A percentile compares a stretch with the other conserved stretches of the same genome.
These are phyloP conservation scores for Dictyostelium purpureum DNA, from an alignment of 78 protist genomes.

Conservation along the genomic window DNA sequence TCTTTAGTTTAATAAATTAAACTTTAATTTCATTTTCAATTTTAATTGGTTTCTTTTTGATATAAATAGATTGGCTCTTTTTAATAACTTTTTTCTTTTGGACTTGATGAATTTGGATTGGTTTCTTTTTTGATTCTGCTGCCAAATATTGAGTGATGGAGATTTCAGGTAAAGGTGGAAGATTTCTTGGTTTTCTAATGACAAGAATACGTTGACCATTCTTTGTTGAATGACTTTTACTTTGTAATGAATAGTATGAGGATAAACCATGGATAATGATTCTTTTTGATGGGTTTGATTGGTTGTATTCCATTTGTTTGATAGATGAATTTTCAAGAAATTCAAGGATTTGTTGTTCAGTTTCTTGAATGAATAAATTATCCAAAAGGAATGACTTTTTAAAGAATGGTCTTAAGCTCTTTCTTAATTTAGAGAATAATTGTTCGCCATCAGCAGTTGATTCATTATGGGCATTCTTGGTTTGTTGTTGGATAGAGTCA, in stretches of 20 bases:
- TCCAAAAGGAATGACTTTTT: conserved; percentile 42
- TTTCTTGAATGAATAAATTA: neutral
- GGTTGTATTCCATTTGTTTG: neutral
- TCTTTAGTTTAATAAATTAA: too few relatives aligned
- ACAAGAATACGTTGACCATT: conserved; percentile 28
- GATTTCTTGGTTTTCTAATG: conserved; percentile 24
- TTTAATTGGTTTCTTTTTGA: too few relatives aligned
- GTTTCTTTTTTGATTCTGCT: neutral
- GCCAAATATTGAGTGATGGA: conserved; percentile 15
- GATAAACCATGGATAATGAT: conserved; percentile 56
- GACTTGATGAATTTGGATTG: neutral
- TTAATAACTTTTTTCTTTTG: conserved; percentile 10
- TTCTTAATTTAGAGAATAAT: conserved; percentile 8
- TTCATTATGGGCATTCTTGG: neutral
- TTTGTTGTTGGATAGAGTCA: neutral
- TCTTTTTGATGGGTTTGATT: conserved; percentile 1
- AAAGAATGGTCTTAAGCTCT: conserved; percentile 34
- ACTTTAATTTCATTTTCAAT: too few relatives aligned
- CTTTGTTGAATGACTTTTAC: conserved; percentile 23
- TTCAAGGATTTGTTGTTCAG: conserved; percentile 7
- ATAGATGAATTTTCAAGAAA: too few relatives aligned
- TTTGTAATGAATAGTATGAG: conserved; percentile 30
- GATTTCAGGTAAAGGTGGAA: conserved; percentile 34
- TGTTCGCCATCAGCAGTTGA: neutral
- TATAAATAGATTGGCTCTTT: neutral